A percentile compares a stretch with the other conserved stretches of the same genome.
These are phyloP conservation scores for Mycosarcoma mackinlayi DNA, from an alignment of 1,284 basidiomycete genomes.

Conservation along the genomic window DNA sequence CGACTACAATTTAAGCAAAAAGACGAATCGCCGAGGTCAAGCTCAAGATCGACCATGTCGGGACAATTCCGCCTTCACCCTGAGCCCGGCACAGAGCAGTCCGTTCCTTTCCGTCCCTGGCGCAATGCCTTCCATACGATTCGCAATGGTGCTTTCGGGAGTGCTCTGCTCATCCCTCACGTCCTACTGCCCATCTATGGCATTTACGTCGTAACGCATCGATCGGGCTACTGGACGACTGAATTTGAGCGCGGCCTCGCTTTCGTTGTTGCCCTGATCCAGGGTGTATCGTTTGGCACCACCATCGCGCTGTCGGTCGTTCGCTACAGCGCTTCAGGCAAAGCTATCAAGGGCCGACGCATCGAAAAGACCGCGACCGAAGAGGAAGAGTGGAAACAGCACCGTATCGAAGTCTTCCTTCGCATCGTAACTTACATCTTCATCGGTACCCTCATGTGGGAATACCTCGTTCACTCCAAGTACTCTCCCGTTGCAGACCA, in stretches of 20 bases:
- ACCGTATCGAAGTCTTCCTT: slow-evolving; percentile 36
- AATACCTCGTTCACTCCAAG: slow-evolving; percentile 46
- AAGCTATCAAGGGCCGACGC: slow-evolving; percentile 46
- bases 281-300: slow-evolving; percentile 32
- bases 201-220: slow-evolving; percentile 26
- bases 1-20: no score
- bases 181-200: slow-evolving; percentile 38
- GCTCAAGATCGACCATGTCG: slow-evolving; percentile 20
- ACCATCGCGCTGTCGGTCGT: slow-evolving; percentile 28
- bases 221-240: slow-evolving; percentile 22
- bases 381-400: slow-evolving; percentile 24
- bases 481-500: slow-evolving; percentile 35
- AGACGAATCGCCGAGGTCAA: no score
- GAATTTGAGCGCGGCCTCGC: slow-evolving; percentile 25
- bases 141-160: slow-evolving; percentile 18
- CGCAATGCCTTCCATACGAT: slow-evolving; percentile 36
- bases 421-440: slow-evolving; percentile 31
- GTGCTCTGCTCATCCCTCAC: slow-evolving; percentile 23
- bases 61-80: slow-evolving; percentile 39
- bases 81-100: slow-evolving; percentile 28
- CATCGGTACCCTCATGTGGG: slow-evolving; percentile 32
- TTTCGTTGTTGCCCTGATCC: slow-evolving; percentile 24
- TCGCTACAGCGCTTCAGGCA: slow-evolving; percentile 36
- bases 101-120: slow-evolving; percentile 15
- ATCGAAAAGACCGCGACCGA: slow-evolving; percentile 40